Base-by-base conservation (phyloP, 805 yeast species). In the Sporopachydermia quercuum region DNA sequence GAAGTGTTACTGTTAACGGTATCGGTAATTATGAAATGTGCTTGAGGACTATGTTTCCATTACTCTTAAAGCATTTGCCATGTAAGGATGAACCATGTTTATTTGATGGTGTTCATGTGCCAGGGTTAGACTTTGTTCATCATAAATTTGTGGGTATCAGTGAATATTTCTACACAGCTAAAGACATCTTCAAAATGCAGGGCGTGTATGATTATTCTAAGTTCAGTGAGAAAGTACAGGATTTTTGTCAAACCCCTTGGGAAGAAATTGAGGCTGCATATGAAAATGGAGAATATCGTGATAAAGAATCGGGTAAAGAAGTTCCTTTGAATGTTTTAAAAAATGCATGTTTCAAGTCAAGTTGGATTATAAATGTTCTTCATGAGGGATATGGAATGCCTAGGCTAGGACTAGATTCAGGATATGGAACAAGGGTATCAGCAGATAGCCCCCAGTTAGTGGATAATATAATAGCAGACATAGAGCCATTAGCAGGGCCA, bases 81-180 rank as follows among this genome's bases (percentile, higher is more conserved):
- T 91, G 98, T 58, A 62, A 62, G 16, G 95, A 84, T 43, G 77
- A 74, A 30, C 97, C 96, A 1, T 91, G 98, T 57, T 61, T 89
- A 19, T 91, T 91, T 56, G 86, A 87, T 57, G 98, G 97, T 19
- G 85, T 85, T 13, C 96, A 89, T 61, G 95, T 86, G 0, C 98
- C 98, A 3, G 71, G 68, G 19, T 74, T 91, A 44, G 85, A 87
- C 59, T 85, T 84, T 52, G 67, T 69, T 11, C 67, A 67, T 38
- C 94, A 85, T 50, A 80, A 75, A 50, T 87, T 91, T 58, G 80
- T 91, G 18, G 98, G 98, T 0, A 78, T 89, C 16, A 83, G 95
- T 4, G 98, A 91, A 58, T 91, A 85, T 61, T 91, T 97, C 96
- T 89, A 91, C 55, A 85, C 96, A 1, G 87, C 96, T 3, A 82